Evolutionary conservation across 1,139 yeast species (phyloP).

Genomic region (Debaryomycetaceae sp.): DNA sequence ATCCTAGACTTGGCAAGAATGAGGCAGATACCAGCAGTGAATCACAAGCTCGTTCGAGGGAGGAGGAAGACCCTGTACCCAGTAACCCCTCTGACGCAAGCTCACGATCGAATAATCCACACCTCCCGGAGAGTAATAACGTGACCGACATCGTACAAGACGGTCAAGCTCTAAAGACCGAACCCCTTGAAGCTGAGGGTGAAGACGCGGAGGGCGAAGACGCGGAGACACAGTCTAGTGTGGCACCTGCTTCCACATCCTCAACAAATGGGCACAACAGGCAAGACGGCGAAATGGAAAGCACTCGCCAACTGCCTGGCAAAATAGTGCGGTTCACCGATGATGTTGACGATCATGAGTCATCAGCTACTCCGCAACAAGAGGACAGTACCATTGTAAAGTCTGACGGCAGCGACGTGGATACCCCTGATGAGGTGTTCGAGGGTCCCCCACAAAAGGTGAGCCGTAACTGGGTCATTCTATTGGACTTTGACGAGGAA

Average conservation of each 20-base stretch:
- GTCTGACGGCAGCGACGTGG: no score
- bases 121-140: no score
- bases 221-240: neutral
- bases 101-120: no score
- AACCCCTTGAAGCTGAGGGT: neutral
- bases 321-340: conserved; percentile 5
- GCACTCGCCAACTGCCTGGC: neutral
- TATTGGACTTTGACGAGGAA: conserved; percentile 39
- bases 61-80: no score
- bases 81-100: no score
- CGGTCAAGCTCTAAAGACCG: no score
- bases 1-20: no score
- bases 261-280: neutral
- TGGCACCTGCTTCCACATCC: neutral
- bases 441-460: conserved; percentile 67
- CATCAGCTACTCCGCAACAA: conserved; percentile 7
- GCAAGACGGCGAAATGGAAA: conserved; percentile 2
- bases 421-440: conserved; percentile 23
- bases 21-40: no score
- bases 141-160: no score
- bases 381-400: no score
- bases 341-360: conserved; percentile 6
- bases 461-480: conserved; percentile 43
- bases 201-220: conserved; percentile 1
- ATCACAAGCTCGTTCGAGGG: no score